These are phyloP conservation scores for Hypoxylon rickii DNA, from an alignment of 495 filamentous ascomycete genomes.

Conservation along the genomic window DNA sequence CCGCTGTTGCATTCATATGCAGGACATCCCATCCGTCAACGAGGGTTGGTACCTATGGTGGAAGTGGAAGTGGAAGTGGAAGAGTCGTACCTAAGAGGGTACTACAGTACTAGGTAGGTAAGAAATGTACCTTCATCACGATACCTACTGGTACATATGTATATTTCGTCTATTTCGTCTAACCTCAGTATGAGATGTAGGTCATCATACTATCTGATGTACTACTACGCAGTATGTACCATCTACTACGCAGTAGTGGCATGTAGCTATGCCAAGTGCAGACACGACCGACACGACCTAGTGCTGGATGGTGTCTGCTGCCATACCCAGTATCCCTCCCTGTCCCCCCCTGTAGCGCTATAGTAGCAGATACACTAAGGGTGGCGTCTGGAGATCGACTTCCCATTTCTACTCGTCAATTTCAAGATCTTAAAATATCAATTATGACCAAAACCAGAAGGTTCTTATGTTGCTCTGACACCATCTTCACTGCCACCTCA, in stretches of 20 bases:
- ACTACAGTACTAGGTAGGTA: background rate
- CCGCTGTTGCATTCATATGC: conserved; percentile 25
- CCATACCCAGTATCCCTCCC: too few relatives aligned
- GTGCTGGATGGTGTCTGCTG: too few relatives aligned
- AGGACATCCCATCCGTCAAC: conserved; percentile 14
- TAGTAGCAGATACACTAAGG: too few relatives aligned
- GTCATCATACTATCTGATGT: too few relatives aligned
- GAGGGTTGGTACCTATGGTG: too few relatives aligned
- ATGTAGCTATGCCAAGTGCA: too few relatives aligned
- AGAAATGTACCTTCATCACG: background rate
- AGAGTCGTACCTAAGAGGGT: too few relatives aligned
- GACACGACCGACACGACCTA: too few relatives aligned
- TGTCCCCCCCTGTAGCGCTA: too few relatives aligned
- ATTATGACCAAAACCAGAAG: conserved; percentile 15
- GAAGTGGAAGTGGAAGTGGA: too few relatives aligned
- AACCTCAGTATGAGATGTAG: too few relatives aligned
- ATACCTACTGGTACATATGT: background rate
- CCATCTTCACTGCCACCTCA: conserved; percentile 11
- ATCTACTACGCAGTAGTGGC: background rate
- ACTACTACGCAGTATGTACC: background rate
- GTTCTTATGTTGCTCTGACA: background rate
- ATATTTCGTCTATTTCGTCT: too few relatives aligned
- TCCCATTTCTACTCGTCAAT: conserved; percentile 23
- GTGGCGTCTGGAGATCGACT: conserved; percentile 2
- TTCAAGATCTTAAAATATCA: conserved; percentile 21